These are phyloP conservation scores for Lagenidium sp. DNA, from an alignment of 352 stramenopile genomes.

Conservation along the genomic window DNA sequence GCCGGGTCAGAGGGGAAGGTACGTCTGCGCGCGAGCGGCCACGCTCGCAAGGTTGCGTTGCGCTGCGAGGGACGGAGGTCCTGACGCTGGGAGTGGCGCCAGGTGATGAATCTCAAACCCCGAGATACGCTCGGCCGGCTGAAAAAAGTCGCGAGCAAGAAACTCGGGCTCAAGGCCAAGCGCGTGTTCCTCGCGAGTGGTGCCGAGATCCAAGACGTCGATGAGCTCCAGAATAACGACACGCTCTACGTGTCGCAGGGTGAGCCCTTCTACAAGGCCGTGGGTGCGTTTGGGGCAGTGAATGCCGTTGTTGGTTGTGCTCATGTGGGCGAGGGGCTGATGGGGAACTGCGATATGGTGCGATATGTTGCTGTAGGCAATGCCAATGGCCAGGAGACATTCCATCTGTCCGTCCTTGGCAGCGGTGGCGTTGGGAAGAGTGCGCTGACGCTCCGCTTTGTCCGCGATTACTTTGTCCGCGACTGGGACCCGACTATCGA, in stretches of 20 bases:
- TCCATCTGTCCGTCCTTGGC: slow-evolving; percentile 83
- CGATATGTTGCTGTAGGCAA: no score
- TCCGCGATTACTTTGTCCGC: slow-evolving; percentile 87
- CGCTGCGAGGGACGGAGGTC: not conserved
- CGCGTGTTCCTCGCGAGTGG: slow-evolving; percentile 71
- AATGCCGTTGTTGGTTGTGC: no score
- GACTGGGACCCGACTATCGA: slow-evolving; percentile 91
- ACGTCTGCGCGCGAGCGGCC: not conserved
- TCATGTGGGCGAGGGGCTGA: no score
- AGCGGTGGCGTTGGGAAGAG: slow-evolving; percentile 88
- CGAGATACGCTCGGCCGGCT: slow-evolving; percentile 62
- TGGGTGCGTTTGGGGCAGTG: no score
- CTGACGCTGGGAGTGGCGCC: not conserved
- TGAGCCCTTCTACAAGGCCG: slow-evolving; percentile 77
- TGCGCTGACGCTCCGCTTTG: slow-evolving; percentile 84
- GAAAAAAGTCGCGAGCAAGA: slow-evolving; percentile 83
- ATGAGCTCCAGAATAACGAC: slow-evolving; percentile 87
- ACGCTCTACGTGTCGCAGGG: slow-evolving; percentile 81
- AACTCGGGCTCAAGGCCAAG: slow-evolving; percentile 70
- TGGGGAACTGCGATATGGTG: no score
- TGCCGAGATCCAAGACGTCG: slow-evolving; percentile 78
- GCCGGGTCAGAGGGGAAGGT: slow-evolving; percentile 75
- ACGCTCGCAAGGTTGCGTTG: not conserved
- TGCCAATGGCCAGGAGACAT: slow-evolving; percentile 68
- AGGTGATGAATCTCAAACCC: slow-evolving; percentile 78